Percentiles rank a stretch among this genome's conserved stretches.
phyloP scores from a whole-genome alignment of 176 grass and related monocot genomes.

The Hordeum vulgare region DNA sequence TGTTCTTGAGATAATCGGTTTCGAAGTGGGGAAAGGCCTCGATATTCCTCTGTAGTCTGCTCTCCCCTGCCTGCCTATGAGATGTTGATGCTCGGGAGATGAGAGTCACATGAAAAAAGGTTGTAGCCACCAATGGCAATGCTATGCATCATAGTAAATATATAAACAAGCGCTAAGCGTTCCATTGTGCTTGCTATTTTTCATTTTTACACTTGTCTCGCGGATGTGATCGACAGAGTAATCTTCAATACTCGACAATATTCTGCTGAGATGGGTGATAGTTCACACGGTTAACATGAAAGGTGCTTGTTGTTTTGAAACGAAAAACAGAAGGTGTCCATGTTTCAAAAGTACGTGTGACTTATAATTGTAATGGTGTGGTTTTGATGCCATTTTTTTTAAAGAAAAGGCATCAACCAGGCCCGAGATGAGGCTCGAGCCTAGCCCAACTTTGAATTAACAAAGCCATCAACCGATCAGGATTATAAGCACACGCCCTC shows the following conservation, averaged over 20 bases:
- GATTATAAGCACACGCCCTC: too few species aligned
- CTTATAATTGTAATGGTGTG: too few species aligned
- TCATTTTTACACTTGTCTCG: not conserved
- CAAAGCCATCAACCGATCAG: too few species aligned
- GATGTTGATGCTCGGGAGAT: not conserved
- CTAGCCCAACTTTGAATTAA: too few species aligned
- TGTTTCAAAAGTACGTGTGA: too few species aligned
- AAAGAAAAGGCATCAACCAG: too few species aligned
- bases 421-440: too few species aligned
- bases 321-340: not conserved
- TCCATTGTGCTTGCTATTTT: not conserved
- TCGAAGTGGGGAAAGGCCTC: constrained; percentile 84
- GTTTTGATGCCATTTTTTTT: too few species aligned
- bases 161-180: not conserved
- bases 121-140: not conserved
- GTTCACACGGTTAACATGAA: not conserved
- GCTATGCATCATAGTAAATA: not conserved
- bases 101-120: not conserved
- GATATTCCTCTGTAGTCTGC: constrained; percentile 43
- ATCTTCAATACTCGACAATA: not conserved
- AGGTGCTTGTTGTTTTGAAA: not conserved
- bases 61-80: not conserved
- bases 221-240: not conserved
- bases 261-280: not conserved
- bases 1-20: constrained; percentile 66